These are phyloP conservation scores for Saprolegnia parasitica DNA, from an alignment of 352 stramenopile genomes.

Conservation along the genomic window DNA sequence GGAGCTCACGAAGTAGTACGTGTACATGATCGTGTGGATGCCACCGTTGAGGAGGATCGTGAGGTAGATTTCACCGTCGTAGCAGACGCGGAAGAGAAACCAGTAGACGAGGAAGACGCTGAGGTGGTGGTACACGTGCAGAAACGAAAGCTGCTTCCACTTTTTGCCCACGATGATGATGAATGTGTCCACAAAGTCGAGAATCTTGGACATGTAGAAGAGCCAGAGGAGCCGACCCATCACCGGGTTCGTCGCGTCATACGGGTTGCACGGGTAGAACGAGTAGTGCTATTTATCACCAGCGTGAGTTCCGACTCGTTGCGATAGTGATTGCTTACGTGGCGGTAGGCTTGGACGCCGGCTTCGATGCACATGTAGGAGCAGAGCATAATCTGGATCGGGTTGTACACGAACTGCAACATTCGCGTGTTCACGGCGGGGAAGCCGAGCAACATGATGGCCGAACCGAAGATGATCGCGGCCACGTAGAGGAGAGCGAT, in stretches of 20 bases:
- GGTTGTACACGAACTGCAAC: constrained; percentile 94
- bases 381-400: constrained; percentile 90
- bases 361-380: constrained; percentile 93
- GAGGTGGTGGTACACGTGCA: constrained; percentile 97
- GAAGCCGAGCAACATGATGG: constrained; percentile 51
- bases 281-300: constrained; percentile 54
- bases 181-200: constrained; percentile 86
- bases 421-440: constrained; percentile 49
- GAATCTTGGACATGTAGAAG: constrained; percentile 95
- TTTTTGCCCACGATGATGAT: constrained; percentile 97
- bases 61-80: constrained; percentile 94
- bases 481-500: constrained; percentile 60
- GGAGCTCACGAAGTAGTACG: constrained; percentile 97
- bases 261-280: constrained; percentile 81
- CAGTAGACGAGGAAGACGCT: constrained; percentile 95
- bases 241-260: constrained; percentile 75
- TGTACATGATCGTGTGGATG: constrained; percentile 98
- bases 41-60: constrained; percentile 94
- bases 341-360: constrained; percentile 80
- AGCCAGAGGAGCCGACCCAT: constrained; percentile 92
- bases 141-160: constrained; percentile 93
- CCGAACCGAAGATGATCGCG: constrained; percentile 63
- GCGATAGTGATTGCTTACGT: constrained; percentile 37
- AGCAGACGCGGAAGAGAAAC: constrained; percentile 88
- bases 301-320: neutral